Percentiles rank a stretch among this genome's conserved stretches.
These are phyloP conservation scores for Phialophora macrospora DNA, from an alignment of 2,329 filamentous ascomycete genomes.

Conservation along the genomic window DNA sequence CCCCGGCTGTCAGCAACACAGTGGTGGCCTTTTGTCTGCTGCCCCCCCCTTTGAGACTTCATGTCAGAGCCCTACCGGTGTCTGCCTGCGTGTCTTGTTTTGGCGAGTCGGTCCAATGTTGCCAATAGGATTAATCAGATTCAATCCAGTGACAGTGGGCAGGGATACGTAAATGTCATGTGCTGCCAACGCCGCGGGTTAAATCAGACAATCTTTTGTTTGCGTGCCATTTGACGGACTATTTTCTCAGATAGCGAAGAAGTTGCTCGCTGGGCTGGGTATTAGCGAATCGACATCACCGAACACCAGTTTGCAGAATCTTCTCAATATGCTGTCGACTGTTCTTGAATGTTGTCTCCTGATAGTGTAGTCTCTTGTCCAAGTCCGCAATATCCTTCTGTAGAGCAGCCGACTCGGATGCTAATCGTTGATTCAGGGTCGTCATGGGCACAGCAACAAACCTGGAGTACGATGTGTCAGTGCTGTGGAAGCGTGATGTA, in stretches of 20 bases:
- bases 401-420: conserved; percentile 73
- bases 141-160: not conserved
- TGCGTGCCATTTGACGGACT: not conserved
- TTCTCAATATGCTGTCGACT: conserved; percentile 89
- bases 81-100: not conserved
- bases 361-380: conserved; percentile 86
- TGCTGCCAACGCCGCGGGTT: not conserved
- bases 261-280: not conserved
- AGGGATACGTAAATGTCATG: not conserved
- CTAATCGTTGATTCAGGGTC: conserved; percentile 75
- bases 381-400: conserved; percentile 79
- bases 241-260: not conserved
- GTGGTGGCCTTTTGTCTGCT: conserved; percentile 2
- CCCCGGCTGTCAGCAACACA: not conserved
- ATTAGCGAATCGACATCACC: conserved; percentile 8
- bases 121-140: not conserved
- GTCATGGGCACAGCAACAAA: conserved; percentile 79
- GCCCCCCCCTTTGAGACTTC: not conserved
- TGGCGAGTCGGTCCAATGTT: not conserved
- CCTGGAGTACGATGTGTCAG: conserved; percentile 59
- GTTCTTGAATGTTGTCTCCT: conserved; percentile 95
- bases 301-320: conserved; percentile 68
- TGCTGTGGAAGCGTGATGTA: not conserved
- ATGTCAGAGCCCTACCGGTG: not conserved
- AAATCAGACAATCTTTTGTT: not conserved